Evolutionary conservation across 768 basidiomycete genomes (phyloP).

Genomic region (Russula abietina): DNA sequence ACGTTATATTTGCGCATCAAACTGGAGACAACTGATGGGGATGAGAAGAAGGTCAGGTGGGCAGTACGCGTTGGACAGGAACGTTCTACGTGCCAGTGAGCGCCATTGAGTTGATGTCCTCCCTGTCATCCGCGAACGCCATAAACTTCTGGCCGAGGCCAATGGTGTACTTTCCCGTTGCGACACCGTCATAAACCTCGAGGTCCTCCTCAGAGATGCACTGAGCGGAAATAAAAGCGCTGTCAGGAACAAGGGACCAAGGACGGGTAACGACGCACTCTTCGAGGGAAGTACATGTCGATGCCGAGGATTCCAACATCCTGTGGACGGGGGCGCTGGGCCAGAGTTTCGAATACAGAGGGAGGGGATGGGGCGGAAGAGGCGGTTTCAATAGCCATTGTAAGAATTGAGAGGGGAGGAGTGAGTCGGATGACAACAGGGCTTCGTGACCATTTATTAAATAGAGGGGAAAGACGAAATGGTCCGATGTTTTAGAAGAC

Average conservation of each 20-base stretch:
- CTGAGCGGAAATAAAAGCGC: conserved; percentile 34
- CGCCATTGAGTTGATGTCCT: conserved; percentile 98
- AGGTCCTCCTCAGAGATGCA: conserved; percentile 95
- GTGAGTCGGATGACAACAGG: neutral
- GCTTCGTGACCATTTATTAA: conserved; percentile 10
- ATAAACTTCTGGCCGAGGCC: conserved; percentile 97
- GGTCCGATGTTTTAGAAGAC: conserved; percentile 25
- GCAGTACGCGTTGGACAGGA: conserved; percentile 13
- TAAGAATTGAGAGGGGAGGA: neutral
- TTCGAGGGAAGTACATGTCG: conserved; percentile 26
- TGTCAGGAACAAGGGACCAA: neutral
- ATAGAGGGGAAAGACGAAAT: conserved; percentile 14
- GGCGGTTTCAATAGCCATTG: conserved; percentile 25
- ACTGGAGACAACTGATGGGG: conserved; percentile 70
- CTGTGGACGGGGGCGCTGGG: conserved; percentile 23
- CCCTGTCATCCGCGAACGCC: conserved; percentile 98
- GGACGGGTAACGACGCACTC: neutral
- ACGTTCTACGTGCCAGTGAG: conserved; percentile 64
- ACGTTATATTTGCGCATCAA: conserved; percentile 92
- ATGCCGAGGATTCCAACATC: conserved; percentile 26
- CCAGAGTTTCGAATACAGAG: conserved; percentile 23
- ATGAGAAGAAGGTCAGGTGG: neutral
- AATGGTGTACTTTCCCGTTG: conserved; percentile 95
- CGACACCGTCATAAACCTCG: conserved; percentile 23
- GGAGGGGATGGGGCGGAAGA: conserved; percentile 1